Evolutionary conservation across 495 filamentous ascomycete species (phyloP).

Genomic region (Aspergillus incahuasiensis): DNA sequence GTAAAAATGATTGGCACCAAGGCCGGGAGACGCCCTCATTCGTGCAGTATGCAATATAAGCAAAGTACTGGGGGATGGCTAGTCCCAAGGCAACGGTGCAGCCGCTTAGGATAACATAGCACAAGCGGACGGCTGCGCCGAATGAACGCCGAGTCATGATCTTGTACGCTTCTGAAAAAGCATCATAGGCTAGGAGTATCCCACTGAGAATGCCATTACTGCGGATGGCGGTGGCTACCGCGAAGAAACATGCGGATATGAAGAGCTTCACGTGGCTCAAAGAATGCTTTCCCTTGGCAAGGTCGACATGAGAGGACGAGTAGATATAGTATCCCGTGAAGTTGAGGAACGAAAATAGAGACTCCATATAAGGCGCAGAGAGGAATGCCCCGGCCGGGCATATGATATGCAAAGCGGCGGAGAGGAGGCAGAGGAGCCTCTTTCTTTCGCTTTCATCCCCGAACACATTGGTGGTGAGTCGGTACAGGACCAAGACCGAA

Average conservation of each 20-base stretch:
- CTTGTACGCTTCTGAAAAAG: slow-evolving; percentile 27
- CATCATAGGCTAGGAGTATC: slow-evolving; percentile 61
- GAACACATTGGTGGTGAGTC: slow-evolving; percentile 41
- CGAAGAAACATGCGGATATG: slow-evolving; percentile 62
- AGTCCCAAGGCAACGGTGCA: slow-evolving; percentile 60
- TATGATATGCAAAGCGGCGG: slow-evolving; percentile 71
- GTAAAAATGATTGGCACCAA: slow-evolving; percentile 69
- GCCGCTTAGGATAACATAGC: slow-evolving; percentile 59
- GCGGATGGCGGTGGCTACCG: slow-evolving; percentile 67
- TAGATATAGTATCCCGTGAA: slow-evolving; percentile 72
- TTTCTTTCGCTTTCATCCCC: slow-evolving; percentile 24
- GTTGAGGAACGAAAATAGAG: slow-evolving; percentile 71
- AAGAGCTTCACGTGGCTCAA: slow-evolving; percentile 48
- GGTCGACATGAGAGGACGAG: slow-evolving; percentile 46
- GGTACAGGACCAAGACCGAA: slow-evolving; percentile 67
- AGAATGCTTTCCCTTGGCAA: slow-evolving; percentile 16
- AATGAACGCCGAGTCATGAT: slow-evolving; percentile 28
- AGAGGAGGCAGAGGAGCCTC: slow-evolving; percentile 54
- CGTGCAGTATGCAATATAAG: slow-evolving; percentile 69
- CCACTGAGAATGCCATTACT: slow-evolving; percentile 89
- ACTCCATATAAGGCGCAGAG: slow-evolving; percentile 81
- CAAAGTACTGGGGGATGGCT: slow-evolving; percentile 66
- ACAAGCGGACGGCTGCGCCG: slow-evolving; percentile 37
- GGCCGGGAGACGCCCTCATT: slow-evolving; percentile 40
- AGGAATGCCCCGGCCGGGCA: slow-evolving; percentile 88